Conservation (phyloP, 345 rosid genomes). For the Hirschfeldia incana region DNA sequence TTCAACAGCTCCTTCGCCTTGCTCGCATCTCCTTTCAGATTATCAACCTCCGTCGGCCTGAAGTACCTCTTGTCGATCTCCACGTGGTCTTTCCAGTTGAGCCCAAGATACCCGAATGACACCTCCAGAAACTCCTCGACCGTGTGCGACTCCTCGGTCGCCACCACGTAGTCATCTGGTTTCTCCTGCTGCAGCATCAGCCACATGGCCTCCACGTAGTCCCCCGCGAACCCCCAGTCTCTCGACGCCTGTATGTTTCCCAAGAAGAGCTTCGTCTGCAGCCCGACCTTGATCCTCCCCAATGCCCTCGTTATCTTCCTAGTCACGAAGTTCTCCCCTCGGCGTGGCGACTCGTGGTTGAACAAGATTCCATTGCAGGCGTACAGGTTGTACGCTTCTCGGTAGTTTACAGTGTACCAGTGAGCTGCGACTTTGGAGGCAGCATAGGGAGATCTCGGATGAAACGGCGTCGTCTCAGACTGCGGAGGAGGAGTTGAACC, state of each 20-base stretch:
- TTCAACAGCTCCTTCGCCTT: constrained; percentile 52
- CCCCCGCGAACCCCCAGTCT: constrained; percentile 93
- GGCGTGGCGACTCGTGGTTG: constrained; percentile 85
- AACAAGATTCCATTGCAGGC: constrained; percentile 91
- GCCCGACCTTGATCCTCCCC: constrained; percentile 76
- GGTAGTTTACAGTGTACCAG: constrained; percentile 88
- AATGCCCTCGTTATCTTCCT: constrained; percentile 81
- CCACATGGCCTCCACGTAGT: constrained; percentile 96
- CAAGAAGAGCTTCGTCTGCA: constrained; percentile 72
- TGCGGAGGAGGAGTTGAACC: constrained; percentile 92
- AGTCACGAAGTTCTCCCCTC: constrained; percentile 89
- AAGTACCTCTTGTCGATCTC: constrained; percentile 59
- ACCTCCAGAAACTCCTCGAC: constrained; percentile 83
- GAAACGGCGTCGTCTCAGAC: constrained; percentile 68
- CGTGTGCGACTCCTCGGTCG: constrained; percentile 87
- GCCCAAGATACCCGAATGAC: constrained; percentile 65
- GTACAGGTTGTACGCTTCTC: constrained; percentile 79
- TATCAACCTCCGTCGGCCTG: constrained; percentile 62
- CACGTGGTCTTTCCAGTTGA: constrained; percentile 59
- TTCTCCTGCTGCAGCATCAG: constrained; percentile 88
- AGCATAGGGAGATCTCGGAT: constrained; percentile 88
- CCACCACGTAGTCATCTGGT: constrained; percentile 83
- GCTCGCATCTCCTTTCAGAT: constrained; percentile 56
- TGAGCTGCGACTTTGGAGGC: constrained; percentile 85
- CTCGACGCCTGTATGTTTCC: constrained; percentile 82